These are phyloP conservation scores for Clathrus columnatus DNA, from an alignment of 768 basidiomycete species.

Conservation along the genomic window DNA sequence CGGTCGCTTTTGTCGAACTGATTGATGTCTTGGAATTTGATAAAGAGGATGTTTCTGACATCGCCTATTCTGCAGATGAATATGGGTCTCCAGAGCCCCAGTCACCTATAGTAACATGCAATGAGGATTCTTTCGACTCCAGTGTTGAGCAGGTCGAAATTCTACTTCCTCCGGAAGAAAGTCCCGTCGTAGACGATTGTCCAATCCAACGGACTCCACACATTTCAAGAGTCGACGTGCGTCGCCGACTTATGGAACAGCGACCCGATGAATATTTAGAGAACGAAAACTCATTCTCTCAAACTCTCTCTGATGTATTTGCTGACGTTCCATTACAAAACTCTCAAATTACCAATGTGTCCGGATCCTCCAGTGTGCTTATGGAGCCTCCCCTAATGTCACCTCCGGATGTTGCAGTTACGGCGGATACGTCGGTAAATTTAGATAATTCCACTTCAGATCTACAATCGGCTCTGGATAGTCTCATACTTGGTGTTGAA, in stretches of 20 bases:
- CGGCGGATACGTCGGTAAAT: conserved; percentile 33
- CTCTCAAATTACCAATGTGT: not conserved
- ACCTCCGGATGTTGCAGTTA: not conserved
- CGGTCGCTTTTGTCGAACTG: conserved; percentile 69
- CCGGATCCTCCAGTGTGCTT: too few species aligned
- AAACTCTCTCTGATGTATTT: conserved; percentile 2
- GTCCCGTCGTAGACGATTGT: not conserved
- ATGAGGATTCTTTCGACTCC: conserved; percentile 6
- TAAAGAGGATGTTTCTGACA: conserved; percentile 37
- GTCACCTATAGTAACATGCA: conserved; percentile 11
- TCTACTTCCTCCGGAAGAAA: not conserved
- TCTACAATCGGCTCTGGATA: conserved; percentile 57
- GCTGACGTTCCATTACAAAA: not conserved
- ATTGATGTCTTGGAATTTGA: conserved; percentile 82
- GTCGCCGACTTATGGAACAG: conserved; percentile 12
- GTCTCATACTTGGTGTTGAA: conserved; percentile 36
- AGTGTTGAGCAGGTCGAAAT: not conserved
- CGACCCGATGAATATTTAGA: conserved; percentile 2
- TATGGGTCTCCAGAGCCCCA: conserved; percentile 15
- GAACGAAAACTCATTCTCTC: not conserved
- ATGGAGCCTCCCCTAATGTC: too few species aligned
- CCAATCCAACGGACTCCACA: conserved; percentile 6
- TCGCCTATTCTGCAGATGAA: conserved; percentile 11
- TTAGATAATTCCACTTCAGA: conserved; percentile 15
- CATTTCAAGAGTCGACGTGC: conserved; percentile 14